A percentile compares a stretch with the other conserved stretches of the same genome.
Conservation (phyloP, 2,329 filamentous ascomycete species). For the Dothistroma septosporum region DNA sequence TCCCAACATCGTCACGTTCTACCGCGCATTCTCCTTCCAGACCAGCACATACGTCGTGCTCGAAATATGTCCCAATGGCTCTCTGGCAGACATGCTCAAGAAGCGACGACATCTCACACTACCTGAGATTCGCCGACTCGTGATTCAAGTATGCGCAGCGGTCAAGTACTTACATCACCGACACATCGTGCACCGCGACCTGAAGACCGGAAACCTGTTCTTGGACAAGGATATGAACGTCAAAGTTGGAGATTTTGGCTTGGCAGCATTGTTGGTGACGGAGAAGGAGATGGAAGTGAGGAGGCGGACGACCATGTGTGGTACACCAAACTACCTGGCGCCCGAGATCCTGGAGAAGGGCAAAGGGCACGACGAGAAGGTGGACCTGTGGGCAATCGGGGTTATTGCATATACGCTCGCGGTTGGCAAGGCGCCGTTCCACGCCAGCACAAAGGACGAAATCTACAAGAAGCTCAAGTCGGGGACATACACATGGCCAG, state of each 20-base stretch:
- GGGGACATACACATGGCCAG: slow-evolving; percentile 76
- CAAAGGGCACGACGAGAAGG: slow-evolving; percentile 94
- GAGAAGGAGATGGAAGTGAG: slow-evolving; percentile 80
- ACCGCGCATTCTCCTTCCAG: slow-evolving; percentile 86
- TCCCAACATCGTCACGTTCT: slow-evolving; percentile 91
- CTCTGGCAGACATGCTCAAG: slow-evolving; percentile 96
- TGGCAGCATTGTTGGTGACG: slow-evolving; percentile 86
- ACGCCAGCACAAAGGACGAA: slow-evolving; percentile 82
- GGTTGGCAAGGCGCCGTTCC: slow-evolving; percentile 92
- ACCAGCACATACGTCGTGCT: slow-evolving; percentile 89
- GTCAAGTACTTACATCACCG: slow-evolving; percentile 97
- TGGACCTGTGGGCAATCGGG: slow-evolving; percentile 96
- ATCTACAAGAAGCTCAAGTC: slow-evolving; percentile 68
- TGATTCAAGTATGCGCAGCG: slow-evolving; percentile 90
- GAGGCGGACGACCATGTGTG: slow-evolving; percentile 87
- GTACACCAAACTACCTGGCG: slow-evolving; percentile 97
- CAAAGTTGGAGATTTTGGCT: slow-evolving; percentile 94
- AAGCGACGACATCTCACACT: slow-evolving; percentile 85
- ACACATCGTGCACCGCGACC: slow-evolving; percentile 91
- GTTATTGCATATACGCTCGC: slow-evolving; percentile 99
- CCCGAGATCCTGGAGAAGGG: slow-evolving; percentile 95
- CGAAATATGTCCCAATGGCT: slow-evolving; percentile 91
- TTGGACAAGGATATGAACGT: slow-evolving; percentile 93
- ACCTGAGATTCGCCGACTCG: slow-evolving; percentile 88
- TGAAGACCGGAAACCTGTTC: slow-evolving; percentile 98